Conservation (phyloP, 1,284 basidiomycete genomes). For the Ceratorhiza oryzae-sativae region DNA sequence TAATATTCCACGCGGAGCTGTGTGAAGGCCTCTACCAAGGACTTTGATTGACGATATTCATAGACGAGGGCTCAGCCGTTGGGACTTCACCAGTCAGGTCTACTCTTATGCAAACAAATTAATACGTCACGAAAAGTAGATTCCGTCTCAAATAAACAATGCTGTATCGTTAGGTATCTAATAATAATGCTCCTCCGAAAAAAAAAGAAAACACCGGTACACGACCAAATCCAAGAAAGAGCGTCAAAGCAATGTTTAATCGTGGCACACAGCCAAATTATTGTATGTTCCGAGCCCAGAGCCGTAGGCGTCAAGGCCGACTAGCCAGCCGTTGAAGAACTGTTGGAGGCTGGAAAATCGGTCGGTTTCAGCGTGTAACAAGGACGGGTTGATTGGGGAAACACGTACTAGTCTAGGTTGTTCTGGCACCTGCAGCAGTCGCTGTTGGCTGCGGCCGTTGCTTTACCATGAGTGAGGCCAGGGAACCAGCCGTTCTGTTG, state of each 20-base stretch:
- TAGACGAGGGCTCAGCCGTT: too few species aligned
- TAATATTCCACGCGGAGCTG: too few species aligned
- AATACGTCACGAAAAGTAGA: not conserved
- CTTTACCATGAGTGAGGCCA: slow-evolving; percentile 54
- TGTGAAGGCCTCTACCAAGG: too few species aligned
- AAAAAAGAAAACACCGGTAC: too few species aligned
- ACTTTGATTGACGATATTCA: too few species aligned
- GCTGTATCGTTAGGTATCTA: not conserved
- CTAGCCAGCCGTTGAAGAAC: slow-evolving; percentile 80
- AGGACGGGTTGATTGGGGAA: slow-evolving; percentile 7
- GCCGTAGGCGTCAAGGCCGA: slow-evolving; percentile 63
- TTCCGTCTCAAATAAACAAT: not conserved
- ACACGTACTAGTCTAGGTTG: slow-evolving; percentile 75
- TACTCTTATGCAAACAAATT: too few species aligned
- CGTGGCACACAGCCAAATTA: slow-evolving; percentile 64
- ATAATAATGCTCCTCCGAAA: not conserved
- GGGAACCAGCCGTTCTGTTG: slow-evolving; percentile 39
- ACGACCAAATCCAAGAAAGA: too few species aligned
- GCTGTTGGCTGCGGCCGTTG: slow-evolving; percentile 63
- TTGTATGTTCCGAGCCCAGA: slow-evolving; percentile 67
- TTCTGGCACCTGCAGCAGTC: slow-evolving; percentile 77
- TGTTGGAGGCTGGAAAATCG: slow-evolving; percentile 67
- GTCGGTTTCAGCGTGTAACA: not conserved
- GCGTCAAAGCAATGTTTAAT: not conserved
- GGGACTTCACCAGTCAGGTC: too few species aligned